A percentile compares a stretch with the other conserved stretches of the same genome.
Conservation (phyloP, 768 basidiomycete species). For the Hygrophorus pudorinus region DNA sequence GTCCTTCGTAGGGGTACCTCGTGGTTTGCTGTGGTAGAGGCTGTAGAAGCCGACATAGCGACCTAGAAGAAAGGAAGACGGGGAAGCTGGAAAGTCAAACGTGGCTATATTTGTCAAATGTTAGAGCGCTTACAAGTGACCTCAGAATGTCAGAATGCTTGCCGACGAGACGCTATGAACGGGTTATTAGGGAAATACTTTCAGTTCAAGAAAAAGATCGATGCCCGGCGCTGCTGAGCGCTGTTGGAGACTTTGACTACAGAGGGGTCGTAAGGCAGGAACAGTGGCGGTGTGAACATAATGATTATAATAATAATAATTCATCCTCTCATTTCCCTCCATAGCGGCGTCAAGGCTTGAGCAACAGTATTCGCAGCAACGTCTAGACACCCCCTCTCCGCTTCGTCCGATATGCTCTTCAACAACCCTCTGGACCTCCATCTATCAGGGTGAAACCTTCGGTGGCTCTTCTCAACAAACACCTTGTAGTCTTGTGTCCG, state of each 20-base stretch:
- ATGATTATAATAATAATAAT: not conserved
- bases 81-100: too few relatives aligned
- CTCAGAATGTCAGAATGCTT: too few relatives aligned
- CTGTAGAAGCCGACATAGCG: too few relatives aligned
- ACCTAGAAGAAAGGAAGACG: too few relatives aligned
- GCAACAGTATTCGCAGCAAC: conserved; percentile 61
- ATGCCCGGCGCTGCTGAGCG: too few relatives aligned
- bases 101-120: too few relatives aligned
- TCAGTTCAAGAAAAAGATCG: too few relatives aligned
- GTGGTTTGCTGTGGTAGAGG: not conserved
- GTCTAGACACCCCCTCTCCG: conserved; percentile 48
- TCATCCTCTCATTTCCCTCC: conserved; percentile 23
- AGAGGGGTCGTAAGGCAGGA: too few relatives aligned
- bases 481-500: conserved; percentile 50
- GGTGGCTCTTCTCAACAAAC: conserved; percentile 62
- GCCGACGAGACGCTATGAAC: too few relatives aligned
- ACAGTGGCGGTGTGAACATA: not conserved
- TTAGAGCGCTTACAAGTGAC: too few relatives aligned
- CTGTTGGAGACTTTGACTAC: too few relatives aligned
- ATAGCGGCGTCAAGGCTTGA: conserved; percentile 65
- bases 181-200: too few relatives aligned
- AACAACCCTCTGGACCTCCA: conserved; percentile 65
- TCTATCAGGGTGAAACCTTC: conserved; percentile 71
- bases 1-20: conserved; percentile 4
- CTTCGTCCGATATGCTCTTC: conserved; percentile 45